Evolutionary conservation across 805 yeast genomes (phyloP), one percentile per base, ranked within the genome.

Genomic region (Ogataea parapolymorpha): DNA sequence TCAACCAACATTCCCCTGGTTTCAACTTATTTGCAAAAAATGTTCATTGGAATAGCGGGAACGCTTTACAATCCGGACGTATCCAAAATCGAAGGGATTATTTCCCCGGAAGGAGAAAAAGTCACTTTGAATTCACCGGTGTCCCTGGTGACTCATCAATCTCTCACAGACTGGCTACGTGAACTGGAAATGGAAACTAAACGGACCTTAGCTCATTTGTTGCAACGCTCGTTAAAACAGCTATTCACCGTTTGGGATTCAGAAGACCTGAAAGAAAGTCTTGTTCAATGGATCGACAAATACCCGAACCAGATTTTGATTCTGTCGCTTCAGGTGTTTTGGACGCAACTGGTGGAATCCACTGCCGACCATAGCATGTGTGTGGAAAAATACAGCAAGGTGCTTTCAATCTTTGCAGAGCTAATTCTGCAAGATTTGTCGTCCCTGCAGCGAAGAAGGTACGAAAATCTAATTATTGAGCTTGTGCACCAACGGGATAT

Each of bases 381-480:
- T 11, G 49, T 66, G n/a, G 40, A 44, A 7, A 23, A n/a, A 4
- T 45, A 47, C 37, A 25, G 25, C 14, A 7, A 4, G 3, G 31
- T 44, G 1, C 33, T 51, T 20, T 16, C 30, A 6, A 17, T 37
- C 1, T 54, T 75, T 6, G 66, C 79, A 0, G 35, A 37, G 2
- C 32, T 54, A 4, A 65, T 71, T 2, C 39, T 58, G 16, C 50
- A 51, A 0, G 61, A 71, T 11, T 12, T 53, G 15, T 28, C 55
- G 0, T 16, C 47, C 0, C 35, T 70, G 5, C 53, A 54, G 9
- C 62, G 79, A 11, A 66, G 65, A 37, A 79, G 77, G 42, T 46
- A 71, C 16, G 88, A 85, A 53, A 68, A 75, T 9, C 52, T 86
- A n/a, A 68, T 85, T 10, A 74, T 85, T 18, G 96, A 88, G 47